Evolutionary conservation across 345 rosid species (phyloP).

Genomic region (Citrus sp.): DNA sequence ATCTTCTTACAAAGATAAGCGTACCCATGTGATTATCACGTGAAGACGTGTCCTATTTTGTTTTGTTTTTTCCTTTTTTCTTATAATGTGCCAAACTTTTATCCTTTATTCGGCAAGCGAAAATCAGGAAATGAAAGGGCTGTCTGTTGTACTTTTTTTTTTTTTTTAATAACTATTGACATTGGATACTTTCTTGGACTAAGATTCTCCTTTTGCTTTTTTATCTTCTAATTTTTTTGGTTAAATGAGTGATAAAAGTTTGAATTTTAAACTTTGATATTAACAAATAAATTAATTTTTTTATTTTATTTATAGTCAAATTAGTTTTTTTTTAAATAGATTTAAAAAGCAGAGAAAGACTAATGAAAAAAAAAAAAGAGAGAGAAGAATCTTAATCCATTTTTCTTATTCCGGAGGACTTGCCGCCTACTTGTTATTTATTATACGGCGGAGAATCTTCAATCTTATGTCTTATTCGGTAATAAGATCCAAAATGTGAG

Average conservation of each 20-base stretch:
- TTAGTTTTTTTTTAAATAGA: no score
- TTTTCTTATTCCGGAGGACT: neutral
- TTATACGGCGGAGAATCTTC: neutral
- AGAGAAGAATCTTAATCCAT: no score
- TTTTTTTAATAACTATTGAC: no score
- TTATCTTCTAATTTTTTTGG: no score
- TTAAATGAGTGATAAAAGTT: no score
- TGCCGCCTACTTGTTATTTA: neutral
- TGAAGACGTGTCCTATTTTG: constrained; percentile 19
- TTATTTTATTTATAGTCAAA: no score
- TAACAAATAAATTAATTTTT: no score
- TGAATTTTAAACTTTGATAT: no score
- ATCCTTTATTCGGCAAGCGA: neutral
- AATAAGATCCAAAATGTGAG: neutral
- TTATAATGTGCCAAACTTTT: neutral
- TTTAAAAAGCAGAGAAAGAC: no score
- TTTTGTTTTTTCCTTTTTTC: neutral
- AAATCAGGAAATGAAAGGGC: neutral
- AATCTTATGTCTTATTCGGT: neutral
- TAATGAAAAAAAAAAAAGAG: no score
- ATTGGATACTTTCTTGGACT: no score
- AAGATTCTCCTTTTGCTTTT: no score
- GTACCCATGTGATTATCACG: constrained; percentile 38
- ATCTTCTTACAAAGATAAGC: constrained; percentile 29
- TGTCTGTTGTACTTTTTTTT: neutral